Evolutionary conservation across 1,284 basidiomycete species (phyloP).

Genomic region (Xerocomus nothofagi): DNA sequence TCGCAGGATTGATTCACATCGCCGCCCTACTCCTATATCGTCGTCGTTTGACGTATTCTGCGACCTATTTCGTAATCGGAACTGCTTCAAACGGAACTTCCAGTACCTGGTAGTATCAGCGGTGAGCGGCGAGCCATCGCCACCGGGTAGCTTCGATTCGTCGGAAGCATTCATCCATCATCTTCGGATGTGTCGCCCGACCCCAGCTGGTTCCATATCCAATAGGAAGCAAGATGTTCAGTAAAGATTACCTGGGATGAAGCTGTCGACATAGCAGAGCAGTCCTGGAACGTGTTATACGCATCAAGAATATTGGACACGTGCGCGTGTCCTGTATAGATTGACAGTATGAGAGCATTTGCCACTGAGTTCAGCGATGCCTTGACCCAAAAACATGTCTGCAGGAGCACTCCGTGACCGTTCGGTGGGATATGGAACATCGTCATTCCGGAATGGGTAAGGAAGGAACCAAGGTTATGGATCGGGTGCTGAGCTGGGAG

Average conservation of each 20-base stretch:
- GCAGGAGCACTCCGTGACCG: neutral
- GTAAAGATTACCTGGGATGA: neutral
- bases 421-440: neutral
- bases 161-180: neutral
- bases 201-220: neutral
- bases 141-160: neutral
- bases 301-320: neutral
- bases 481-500: slow-evolving; percentile 25
- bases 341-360: neutral
- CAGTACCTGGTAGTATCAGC: too few relatives aligned
- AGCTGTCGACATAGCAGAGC: neutral
- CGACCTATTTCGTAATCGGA: neutral
- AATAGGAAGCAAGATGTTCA: neutral
- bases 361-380: neutral
- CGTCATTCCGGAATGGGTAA: neutral
- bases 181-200: neutral
- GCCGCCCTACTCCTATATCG: neutral
- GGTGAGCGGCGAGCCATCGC: too few relatives aligned
- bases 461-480: slow-evolving; percentile 3
- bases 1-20: neutral
- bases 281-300: neutral
- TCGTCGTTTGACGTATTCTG: neutral
- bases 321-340: neutral
- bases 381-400: neutral
- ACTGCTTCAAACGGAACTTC: neutral